Evolutionary conservation across 331 rosid genomes (phyloP).

Genomic region (Quercus lobata): DNA sequence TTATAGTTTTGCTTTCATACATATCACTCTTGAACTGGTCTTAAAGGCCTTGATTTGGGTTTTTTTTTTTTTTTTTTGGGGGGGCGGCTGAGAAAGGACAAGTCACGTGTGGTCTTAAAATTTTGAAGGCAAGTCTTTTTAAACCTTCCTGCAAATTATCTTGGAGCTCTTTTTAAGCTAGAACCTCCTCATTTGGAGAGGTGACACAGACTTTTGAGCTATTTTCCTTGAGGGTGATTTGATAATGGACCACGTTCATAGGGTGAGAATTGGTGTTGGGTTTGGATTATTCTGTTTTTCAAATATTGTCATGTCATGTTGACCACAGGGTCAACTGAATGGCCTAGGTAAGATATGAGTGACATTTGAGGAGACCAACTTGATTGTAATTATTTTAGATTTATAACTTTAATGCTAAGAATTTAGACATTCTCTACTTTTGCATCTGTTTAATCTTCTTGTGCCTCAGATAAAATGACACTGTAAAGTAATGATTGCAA

Average conservation of each 20-base stretch:
- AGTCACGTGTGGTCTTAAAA: not conserved
- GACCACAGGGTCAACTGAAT: not conserved
- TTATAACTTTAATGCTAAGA: not conserved
- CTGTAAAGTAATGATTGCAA: too few relatives aligned
- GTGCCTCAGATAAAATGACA: too few relatives aligned
- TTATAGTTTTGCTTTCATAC: not conserved
- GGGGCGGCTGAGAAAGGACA: not conserved
- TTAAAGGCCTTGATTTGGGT: not conserved
- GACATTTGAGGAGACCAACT: not conserved
- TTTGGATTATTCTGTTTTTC: not conserved
- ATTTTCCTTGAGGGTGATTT: not conserved
- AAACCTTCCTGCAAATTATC: not conserved
- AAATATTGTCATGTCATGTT: not conserved
- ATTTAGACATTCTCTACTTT: not conserved
- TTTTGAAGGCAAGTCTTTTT: not conserved
- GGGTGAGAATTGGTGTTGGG: not conserved
- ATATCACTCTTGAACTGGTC: not conserved
- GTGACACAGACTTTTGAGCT: not conserved
- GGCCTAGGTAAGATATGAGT: not conserved
- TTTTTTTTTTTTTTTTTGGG: not conserved
- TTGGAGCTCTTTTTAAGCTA: not conserved
- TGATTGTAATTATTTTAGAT: not conserved
- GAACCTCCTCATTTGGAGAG: not conserved
- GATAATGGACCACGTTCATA: not conserved
- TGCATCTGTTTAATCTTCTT: too few relatives aligned